phyloP scores from a whole-genome alignment of 2,329 filamentous ascomycete genomes.

The Colletotrichum shisoi region DNA sequence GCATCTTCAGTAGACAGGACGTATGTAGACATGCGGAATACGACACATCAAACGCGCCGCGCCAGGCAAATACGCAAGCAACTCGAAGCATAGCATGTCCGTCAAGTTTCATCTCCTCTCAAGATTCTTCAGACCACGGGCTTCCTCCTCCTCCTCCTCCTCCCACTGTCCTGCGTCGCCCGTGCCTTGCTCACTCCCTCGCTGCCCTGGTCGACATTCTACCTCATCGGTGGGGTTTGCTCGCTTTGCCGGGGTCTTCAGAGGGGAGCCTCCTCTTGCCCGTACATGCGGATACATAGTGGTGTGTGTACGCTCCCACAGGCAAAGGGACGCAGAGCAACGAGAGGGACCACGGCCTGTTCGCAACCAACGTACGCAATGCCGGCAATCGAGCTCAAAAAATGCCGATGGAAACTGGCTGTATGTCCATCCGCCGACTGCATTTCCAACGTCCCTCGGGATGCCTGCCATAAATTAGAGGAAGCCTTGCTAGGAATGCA shows the following conservation, averaged over 20 bases:
- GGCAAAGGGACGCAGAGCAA: not conserved
- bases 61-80: conserved; percentile 25
- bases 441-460: not conserved
- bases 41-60: conserved; percentile 33
- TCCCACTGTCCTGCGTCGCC: not conserved
- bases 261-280: conserved; percentile 18
- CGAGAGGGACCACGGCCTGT: not conserved
- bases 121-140: conserved; percentile 21
- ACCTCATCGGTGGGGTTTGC: conserved; percentile 25
- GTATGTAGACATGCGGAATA: not conserved
- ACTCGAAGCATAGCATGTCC: conserved; percentile 9
- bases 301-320: not conserved
- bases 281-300: no score
- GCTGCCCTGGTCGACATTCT: not conserved
- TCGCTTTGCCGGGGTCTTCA: conserved; percentile 23
- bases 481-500: conserved; percentile 22
- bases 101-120: conserved; percentile 26
- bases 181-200: conserved; percentile 13
- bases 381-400: conserved; percentile 2
- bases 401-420: conserved; percentile 2
- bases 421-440: not conserved
- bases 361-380: conserved; percentile 6
- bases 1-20: not conserved
- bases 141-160: not conserved
- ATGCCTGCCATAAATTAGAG: not conserved